Base-by-base conservation (phyloP, 176 grass and related monocot genomes). In the Paspalum notatum region DNA sequence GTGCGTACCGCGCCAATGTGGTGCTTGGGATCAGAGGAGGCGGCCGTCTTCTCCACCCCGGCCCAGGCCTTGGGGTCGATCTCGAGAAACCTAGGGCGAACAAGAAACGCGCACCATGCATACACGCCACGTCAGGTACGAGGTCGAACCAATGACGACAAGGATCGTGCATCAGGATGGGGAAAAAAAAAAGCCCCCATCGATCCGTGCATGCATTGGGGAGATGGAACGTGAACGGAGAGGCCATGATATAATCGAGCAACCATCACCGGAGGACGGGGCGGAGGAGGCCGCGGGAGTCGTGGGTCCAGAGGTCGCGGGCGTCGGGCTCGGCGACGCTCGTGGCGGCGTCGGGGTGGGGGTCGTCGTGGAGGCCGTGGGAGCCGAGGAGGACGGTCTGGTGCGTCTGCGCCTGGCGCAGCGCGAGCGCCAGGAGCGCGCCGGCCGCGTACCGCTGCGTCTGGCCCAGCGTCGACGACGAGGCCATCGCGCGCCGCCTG, bases 321-420 rank as follows among this genome's bases (percentile, higher is more conserved):
- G 68, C 87, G 80, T 87, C 78, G 24, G 78, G 22, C 60, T 91
- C 87, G 62, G 52, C 76, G 85, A 75, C 52, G 58, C 32, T 3
- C 32, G 56, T 68, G 62, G 78, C 64, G 5, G 6, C 5, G 60
- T 42, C 49, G 8, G 74, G 72, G 80, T 64, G 68, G 7, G 78
- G 74, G 43, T 83, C 86, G 55, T 82, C 74, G 62, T 93, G 87
- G 63, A 87, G 53, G 38, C 60, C 65, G 52, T 90, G 87, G 81
- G 76, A 83, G 79, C 95, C 96, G 18, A 98, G 96, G 54, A 84
- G 95, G 48, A 83, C 75, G 56, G 86, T 83, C 84, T 95, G 96
- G 84, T 93, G 88, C 81, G 89, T 98, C 90, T 98, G 92, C 37
- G 96, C 96, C 90, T 98, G 96, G 49, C 90, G 92, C 78, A 98